Evolutionary conservation across 2,329 filamentous ascomycete species (phyloP).

Genomic region (Ophiostoma montium): DNA sequence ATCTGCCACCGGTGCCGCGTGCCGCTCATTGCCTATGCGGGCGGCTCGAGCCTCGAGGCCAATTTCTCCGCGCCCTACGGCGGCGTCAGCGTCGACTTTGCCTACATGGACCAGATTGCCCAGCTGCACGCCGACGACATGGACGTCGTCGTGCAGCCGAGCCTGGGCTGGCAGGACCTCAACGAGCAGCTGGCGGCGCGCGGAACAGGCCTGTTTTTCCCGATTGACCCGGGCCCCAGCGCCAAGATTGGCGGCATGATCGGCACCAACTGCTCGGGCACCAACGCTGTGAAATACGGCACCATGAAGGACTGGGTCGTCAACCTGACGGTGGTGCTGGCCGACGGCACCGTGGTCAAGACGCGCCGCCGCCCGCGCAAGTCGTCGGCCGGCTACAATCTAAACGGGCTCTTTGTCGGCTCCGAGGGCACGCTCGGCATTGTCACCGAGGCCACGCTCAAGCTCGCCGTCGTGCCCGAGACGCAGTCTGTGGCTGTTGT

Average conservation of each 20-base stretch:
- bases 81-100: slow-evolving; percentile 81
- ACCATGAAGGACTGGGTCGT: slow-evolving; percentile 86
- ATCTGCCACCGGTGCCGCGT: slow-evolving; percentile 67
- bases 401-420: slow-evolving; percentile 66
- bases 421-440: slow-evolving; percentile 71
- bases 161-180: slow-evolving; percentile 81
- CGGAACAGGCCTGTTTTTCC: slow-evolving; percentile 71
- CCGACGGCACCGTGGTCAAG: slow-evolving; percentile 67
- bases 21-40: slow-evolving; percentile 77
- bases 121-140: slow-evolving; percentile 74
- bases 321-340: slow-evolving; percentile 66
- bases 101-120: slow-evolving; percentile 71
- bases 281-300: slow-evolving; percentile 67
- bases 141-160: slow-evolving; percentile 85
- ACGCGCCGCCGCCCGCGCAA: slow-evolving; percentile 66
- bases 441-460: slow-evolving; percentile 71
- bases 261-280: slow-evolving; percentile 64
- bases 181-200: slow-evolving; percentile 58
- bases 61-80: slow-evolving; percentile 82
- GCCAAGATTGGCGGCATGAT: slow-evolving; percentile 76
- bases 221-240: slow-evolving; percentile 63
- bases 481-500: slow-evolving; percentile 67
- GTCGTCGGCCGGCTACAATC: slow-evolving; percentile 69
- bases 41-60: slow-evolving; percentile 74
- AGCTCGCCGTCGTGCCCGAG: slow-evolving; percentile 62